These are phyloP conservation scores for Citeromyces matritensis DNA, from an alignment of 805 yeast species.

Conservation along the genomic window DNA sequence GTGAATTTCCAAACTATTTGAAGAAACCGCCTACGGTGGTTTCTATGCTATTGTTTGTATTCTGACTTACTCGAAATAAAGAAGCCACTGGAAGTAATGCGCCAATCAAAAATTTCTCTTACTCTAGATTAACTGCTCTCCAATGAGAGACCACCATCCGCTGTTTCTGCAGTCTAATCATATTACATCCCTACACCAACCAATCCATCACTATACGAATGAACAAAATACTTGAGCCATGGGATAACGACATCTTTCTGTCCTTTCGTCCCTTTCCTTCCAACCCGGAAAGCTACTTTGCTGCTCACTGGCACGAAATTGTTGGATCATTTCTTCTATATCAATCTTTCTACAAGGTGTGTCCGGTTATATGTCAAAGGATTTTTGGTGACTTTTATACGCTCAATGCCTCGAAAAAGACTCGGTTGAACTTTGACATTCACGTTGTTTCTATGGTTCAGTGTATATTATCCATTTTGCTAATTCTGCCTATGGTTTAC, in stretches of 20 bases:
- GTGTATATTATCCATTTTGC: constrained; percentile 44
- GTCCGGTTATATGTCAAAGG: constrained; percentile 32
- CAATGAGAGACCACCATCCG: too few species aligned
- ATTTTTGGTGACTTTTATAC: constrained; percentile 43
- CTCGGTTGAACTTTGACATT: constrained; percentile 68
- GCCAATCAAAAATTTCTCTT: too few species aligned
- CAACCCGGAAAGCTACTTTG: constrained; percentile 22
- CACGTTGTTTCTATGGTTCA: constrained; percentile 86
- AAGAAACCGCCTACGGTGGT: too few species aligned
- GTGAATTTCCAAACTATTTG: too few species aligned
- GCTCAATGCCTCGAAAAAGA: constrained; percentile 21
- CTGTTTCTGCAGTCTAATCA: too few species aligned
- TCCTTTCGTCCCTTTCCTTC: constrained; percentile 28
- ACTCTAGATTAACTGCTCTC: too few species aligned
- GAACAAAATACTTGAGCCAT: not conserved
- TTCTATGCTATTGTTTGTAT: too few species aligned
- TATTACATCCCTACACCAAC: too few species aligned
- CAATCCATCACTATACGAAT: too few species aligned
- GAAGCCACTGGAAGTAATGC: too few species aligned
- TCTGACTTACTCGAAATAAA: too few species aligned
- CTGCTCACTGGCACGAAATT: constrained; percentile 68
- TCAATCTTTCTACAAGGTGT: constrained; percentile 30
- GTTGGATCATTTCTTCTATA: constrained; percentile 46
- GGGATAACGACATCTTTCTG: constrained; percentile 24
- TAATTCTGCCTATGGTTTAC: constrained; percentile 50